phyloP scores from a whole-genome alignment of 2,329 filamentous ascomycete species.

The Ophiostoma angusticollis region DNA sequence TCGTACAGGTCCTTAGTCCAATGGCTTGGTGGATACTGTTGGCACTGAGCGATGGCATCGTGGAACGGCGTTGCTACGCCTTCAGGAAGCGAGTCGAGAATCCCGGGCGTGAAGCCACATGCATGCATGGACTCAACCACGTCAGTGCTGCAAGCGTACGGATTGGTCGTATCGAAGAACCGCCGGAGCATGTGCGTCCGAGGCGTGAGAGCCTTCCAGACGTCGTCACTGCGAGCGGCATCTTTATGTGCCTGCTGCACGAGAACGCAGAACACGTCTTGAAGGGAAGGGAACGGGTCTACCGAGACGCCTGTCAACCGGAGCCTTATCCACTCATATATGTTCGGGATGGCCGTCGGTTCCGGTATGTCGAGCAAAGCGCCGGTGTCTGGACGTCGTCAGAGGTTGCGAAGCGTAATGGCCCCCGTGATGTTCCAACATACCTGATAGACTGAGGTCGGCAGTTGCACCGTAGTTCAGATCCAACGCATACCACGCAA shows the following conservation, averaged over 20 bases:
- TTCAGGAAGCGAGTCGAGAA: slow-evolving; percentile 77
- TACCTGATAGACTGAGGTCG: too few relatives aligned
- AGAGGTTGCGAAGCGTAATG: too few relatives aligned
- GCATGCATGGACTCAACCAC: slow-evolving; percentile 63
- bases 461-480: slow-evolving; percentile 35
- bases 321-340: slow-evolving; percentile 42
- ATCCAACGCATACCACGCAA: slow-evolving; percentile 36
- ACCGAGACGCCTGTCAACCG: slow-evolving; percentile 28
- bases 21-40: slow-evolving; percentile 63
- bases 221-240: slow-evolving; percentile 21
- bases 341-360: slow-evolving; percentile 21
- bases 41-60: slow-evolving; percentile 74
- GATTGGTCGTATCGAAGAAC: slow-evolving; percentile 48
- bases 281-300: slow-evolving; percentile 28
- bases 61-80: slow-evolving; percentile 67
- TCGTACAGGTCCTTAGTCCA: slow-evolving; percentile 63
- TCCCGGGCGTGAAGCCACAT: slow-evolving; percentile 50
- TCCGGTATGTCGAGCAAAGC: slow-evolving; percentile 15
- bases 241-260: slow-evolving; percentile 24
- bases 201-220: slow-evolving; percentile 42
- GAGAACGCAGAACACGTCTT: slow-evolving; percentile 31
- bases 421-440: slow-evolving; percentile 13
- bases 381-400: neutral
- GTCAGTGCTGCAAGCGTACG: slow-evolving; percentile 40
- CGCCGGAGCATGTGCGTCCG: slow-evolving; percentile 57